Conservation (phyloP, 257 asterid species). For the Solanum okadae region DNA sequence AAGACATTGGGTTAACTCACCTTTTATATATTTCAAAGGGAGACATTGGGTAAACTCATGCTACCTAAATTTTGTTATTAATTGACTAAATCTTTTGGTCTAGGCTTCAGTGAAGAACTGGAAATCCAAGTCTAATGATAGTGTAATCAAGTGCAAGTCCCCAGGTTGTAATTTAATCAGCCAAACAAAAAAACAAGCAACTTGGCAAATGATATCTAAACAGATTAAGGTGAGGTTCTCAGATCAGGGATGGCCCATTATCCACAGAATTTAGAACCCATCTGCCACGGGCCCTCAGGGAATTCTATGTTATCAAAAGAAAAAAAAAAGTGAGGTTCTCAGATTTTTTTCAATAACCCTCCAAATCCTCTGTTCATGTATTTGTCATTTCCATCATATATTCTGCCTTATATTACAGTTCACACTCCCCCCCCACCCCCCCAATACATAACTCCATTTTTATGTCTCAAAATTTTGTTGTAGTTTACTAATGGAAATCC, state of each 20-base stretch:
- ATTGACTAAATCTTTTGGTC: neutral
- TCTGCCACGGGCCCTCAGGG: neutral
- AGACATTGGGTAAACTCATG: neutral
- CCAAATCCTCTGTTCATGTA: neutral
- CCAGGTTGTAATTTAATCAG: neutral
- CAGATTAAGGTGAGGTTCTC: neutral
- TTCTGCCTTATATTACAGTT: neutral
- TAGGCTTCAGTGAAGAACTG: neutral
- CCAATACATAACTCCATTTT: neutral
- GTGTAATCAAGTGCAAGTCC: neutral
- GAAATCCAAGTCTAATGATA: neutral
- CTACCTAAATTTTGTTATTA: neutral
- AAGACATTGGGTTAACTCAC: neutral
- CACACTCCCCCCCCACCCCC: neutral
- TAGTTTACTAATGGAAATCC: neutral
- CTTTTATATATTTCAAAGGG: neutral
- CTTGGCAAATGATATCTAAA: neutral
- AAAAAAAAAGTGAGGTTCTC: neutral
- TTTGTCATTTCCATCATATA: neutral
- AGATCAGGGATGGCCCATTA: neutral
- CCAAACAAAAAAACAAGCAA: neutral
- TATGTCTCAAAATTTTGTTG: neutral
- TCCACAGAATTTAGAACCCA: neutral
- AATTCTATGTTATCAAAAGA: neutral
- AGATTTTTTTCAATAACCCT: neutral